Base-by-base conservation (phyloP, 1,139 yeast genomes). In the Lodderomyces beijingensis region DNA sequence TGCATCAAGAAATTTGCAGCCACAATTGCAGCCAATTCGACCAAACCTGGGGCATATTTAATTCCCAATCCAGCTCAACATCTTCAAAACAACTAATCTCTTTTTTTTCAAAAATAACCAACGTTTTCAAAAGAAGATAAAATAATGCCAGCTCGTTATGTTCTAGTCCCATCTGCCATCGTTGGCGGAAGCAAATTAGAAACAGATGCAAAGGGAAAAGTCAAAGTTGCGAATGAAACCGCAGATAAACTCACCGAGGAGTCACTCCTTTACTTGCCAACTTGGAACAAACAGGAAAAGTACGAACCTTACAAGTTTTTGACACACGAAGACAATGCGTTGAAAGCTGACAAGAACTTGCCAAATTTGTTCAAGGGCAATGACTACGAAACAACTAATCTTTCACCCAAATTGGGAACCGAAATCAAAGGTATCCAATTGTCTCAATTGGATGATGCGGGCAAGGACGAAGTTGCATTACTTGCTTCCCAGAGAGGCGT, bases 341-440 rank as follows among this genome's bases (percentile, higher is more conserved):
- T 60, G 22, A 59, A 64, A 39, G 87, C 81, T 9, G 83, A 79
- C 46, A 69, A 74, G n/a, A 49, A 58, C 1, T 67, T 74, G 39
- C 65, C 69, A 25, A 69, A 68, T 43, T 64, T 81, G 41, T 68
- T 77, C 41, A 50, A 55, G 30, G 52, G 40, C 29, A 57, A 55
- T n/a, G 42, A 51, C 7, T 46, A 50, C 26, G 59, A 54, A 24
- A 45, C 54, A 17, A 65, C 61, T 45, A 55, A 55, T 24, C 49
- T 78, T 40, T 70, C 83, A 4, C 89, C 88, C 31, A 78, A 76
- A 51, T 60, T 82, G 35, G 89, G 89, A 11, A 65, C 81, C 16
- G 85, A 76, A 50, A 59, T 81, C 25, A 51, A 49, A 14, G 84
- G 84, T 14, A 57, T 80, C 27, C 84, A 79, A 49, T 58, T 81